These are phyloP conservation scores for Exophiala phaeomuriformis DNA, from an alignment of 2,329 filamentous ascomycete genomes.

Conservation along the genomic window DNA sequence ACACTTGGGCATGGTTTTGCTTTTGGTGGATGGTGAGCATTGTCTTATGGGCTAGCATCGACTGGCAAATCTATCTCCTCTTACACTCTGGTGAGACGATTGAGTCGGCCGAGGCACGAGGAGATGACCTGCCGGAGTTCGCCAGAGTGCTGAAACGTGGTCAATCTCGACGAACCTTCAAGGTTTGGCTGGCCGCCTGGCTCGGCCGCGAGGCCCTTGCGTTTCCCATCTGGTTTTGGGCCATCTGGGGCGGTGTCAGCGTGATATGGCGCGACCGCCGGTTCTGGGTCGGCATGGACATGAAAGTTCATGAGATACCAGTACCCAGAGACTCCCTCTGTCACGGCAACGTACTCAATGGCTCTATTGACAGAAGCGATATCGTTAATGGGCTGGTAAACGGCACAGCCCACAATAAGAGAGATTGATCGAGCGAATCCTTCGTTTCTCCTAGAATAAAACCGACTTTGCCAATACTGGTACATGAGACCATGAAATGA, in stretches of 20 bases:
- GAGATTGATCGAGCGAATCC: background rate
- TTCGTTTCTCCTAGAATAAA: background rate
- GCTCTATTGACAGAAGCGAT: background rate
- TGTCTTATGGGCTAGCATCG: conserved; percentile 62
- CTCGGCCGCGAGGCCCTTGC: conserved; percentile 73
- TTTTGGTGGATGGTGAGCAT: conserved; percentile 61
- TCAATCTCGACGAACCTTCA: conserved; percentile 45
- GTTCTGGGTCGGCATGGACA: conserved; percentile 77
- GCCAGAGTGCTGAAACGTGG: conserved; percentile 40
- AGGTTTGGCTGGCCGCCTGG: conserved; percentile 75
- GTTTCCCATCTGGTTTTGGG: conserved; percentile 82
- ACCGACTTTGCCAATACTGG: too few species aligned
- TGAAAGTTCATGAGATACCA: conserved; percentile 61
- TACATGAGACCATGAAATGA: background rate
- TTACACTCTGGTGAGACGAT: conserved; percentile 68
- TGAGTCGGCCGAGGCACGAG: conserved; percentile 34
- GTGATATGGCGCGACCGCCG: conserved; percentile 79
- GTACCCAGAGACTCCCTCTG: too few species aligned
- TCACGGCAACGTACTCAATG: background rate
- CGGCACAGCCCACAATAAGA: background rate
- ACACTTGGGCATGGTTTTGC: conserved; percentile 61
- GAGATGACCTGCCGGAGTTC: conserved; percentile 64
- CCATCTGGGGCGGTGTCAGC: conserved; percentile 77
- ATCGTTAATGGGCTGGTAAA: conserved; percentile 1
- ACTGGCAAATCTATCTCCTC: conserved; percentile 64